These are phyloP conservation scores for Candida tallmaniae DNA, from an alignment of 805 yeast genomes.

Conservation along the genomic window DNA sequence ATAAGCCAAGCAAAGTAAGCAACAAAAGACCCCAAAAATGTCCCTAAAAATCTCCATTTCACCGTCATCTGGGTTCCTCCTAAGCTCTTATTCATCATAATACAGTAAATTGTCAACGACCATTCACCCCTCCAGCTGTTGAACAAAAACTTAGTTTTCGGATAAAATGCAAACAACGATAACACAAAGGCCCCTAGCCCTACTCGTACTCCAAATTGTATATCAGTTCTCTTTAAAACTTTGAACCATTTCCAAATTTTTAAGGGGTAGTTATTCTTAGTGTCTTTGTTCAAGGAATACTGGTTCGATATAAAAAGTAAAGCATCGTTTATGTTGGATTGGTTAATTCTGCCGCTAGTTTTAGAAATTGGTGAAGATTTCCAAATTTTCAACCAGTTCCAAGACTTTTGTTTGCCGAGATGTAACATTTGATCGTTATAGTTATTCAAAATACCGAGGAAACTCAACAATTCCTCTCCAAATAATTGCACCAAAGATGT, in stretches of 20 bases:
- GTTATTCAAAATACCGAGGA: constrained; percentile 41
- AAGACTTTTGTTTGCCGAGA: constrained; percentile 31
- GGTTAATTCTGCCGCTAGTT: constrained; percentile 3
- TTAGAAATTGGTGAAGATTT: constrained; percentile 5
- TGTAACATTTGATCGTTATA: constrained; percentile 16
- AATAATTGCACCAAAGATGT: constrained; percentile 60
- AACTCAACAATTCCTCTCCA: constrained; percentile 51
- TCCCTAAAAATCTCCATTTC: constrained; percentile 70
- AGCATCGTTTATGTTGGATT: constrained; percentile 27
- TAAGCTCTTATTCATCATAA: constrained; percentile 78
- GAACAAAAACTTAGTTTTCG: constrained; percentile 50
- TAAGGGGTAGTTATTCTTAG: constrained; percentile 10
- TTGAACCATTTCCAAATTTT: constrained; percentile 49
- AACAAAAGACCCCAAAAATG: constrained; percentile 61
- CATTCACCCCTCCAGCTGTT: constrained; percentile 75
- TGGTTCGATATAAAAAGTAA: constrained; percentile 26
- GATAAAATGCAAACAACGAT: constrained; percentile 63
- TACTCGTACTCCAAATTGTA: constrained; percentile 74
- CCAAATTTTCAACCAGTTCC: constrained; percentile 58
- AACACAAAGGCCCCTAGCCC: constrained; percentile 70
- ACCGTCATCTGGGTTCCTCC: constrained; percentile 83
- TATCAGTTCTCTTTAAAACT: constrained; percentile 56
- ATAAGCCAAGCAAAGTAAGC: constrained; percentile 60
- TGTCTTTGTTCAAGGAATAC: constrained; percentile 11
- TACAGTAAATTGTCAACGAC: constrained; percentile 77